Evolutionary conservation across 1,284 basidiomycete genomes (phyloP), one percentile per base, ranked within the genome.

Genomic region (Earliella scabrosa): DNA sequence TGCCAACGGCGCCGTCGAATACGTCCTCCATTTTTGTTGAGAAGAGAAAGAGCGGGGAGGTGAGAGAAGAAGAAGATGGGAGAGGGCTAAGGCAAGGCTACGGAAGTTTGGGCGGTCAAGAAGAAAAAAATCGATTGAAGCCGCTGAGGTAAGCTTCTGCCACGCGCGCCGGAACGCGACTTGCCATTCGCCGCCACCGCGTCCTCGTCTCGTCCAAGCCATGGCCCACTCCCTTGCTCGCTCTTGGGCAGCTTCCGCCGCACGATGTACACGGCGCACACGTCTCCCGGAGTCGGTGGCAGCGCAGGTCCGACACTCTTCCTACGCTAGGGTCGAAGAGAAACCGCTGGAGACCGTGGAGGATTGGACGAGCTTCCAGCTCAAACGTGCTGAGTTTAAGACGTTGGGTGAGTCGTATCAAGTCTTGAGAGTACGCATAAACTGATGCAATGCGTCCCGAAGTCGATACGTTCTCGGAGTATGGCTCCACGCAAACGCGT

Each of bases 1-100:
- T 97, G 78, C 95, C 95, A 79, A 97, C 84, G 76, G 96, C 96
- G 78, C 96, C 95, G 74, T 97, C 93, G 79, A 91, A 98, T 72
- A 91, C 76, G 81, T 97, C 95, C 74, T 97, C 95, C 85, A 92
- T 92, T 88, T 92, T 83, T 82, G 50, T 77, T 74, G 64, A 60
- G 55, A 60, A 43, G 56, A 54, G 63, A 65, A 63, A 59, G 63
- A 63, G 58, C 58, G 64, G 57, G 59, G 60, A 66, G 59, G 67
- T 58, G 63, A 56, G 52, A 59, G 54, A 51, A 64, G 61, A 63
- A 61, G 55, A 50, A 52, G 59, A 63, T 61, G 48, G 61, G 68
- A 63, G 64, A 68, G 70, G 39, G 65, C 59, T 67, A 65, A 68
- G 66, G 68, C 54, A 21, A 52, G 47, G 60, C 52, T 50, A 49